phyloP scores from a whole-genome alignment of 495 filamentous ascomycete genomes.

The Usnea hakonensis region DNA sequence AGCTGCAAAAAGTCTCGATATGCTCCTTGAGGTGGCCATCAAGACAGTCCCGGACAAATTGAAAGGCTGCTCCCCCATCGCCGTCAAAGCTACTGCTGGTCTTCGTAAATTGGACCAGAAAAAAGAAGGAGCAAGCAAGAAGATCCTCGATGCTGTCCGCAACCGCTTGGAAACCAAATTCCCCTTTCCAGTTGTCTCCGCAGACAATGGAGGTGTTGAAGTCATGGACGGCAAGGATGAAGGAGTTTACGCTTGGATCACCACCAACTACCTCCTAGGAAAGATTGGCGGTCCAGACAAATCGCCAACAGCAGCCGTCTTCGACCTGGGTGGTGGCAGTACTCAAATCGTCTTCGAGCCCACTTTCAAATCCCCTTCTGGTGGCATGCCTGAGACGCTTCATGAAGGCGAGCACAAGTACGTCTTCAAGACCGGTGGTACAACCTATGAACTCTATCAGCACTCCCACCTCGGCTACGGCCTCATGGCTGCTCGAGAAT shows the following conservation, averaged over 20 bases:
- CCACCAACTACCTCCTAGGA: conserved; percentile 92
- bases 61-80: conserved; percentile 79
- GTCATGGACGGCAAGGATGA: conserved; percentile 97
- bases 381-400: conserved; percentile 83
- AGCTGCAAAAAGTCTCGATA: conserved; percentile 82
- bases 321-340: conserved; percentile 92
- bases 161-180: conserved; percentile 76
- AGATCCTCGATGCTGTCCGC: conserved; percentile 81
- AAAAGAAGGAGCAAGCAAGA: conserved; percentile 74
- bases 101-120: conserved; percentile 50
- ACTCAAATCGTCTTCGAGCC: conserved; percentile 98
- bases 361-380: conserved; percentile 67
- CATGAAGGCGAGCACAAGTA: conserved; percentile 95
- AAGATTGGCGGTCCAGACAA: conserved; percentile 93
- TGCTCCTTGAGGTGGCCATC: conserved; percentile 78
- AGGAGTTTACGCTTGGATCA: conserved; percentile 99
- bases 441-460: conserved; percentile 91
- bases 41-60: conserved; percentile 75
- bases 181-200: conserved; percentile 86
- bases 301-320: conserved; percentile 82
- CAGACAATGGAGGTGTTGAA: conserved; percentile 74
- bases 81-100: conserved; percentile 94
- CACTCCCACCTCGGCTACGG: conserved; percentile 97
- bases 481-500: conserved; percentile 85
- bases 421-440: conserved; percentile 79